A percentile compares a stretch with the other conserved stretches of the same genome.
Conservation (phyloP, 257 asterid species). For the Anisodus tanguticus region DNA sequence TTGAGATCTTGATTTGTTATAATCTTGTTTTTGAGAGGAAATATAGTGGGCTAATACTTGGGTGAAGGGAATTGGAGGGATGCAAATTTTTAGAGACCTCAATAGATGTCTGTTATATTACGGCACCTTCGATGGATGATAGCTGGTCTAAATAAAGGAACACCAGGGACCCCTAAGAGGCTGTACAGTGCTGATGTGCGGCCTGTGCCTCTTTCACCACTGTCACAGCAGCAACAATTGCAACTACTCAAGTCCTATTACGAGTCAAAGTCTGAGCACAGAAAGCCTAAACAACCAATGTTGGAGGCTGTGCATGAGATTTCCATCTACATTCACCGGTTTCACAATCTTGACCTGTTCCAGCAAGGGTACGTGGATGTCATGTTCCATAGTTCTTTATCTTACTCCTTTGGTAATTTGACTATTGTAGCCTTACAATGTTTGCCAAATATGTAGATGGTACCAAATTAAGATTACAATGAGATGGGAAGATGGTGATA, state of each 20-base stretch:
- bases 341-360: constrained; percentile 95
- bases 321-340: constrained; percentile 86
- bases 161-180: constrained; percentile 63
- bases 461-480: constrained; percentile 84
- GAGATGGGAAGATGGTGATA: constrained; percentile 89
- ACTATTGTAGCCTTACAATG: constrained; percentile 1
- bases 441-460: constrained; percentile 60
- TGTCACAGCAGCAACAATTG: constrained; percentile 48
- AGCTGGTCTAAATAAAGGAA: constrained; percentile 60
- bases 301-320: constrained; percentile 83
- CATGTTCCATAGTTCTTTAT: constrained; percentile 30
- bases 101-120: constrained; percentile 75
- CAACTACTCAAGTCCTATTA: constrained; percentile 44
- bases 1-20: background rate
- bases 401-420: constrained; percentile 15
- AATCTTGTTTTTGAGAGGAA: constrained; percentile 18
- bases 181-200: constrained; percentile 62
- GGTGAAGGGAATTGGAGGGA: constrained; percentile 60
- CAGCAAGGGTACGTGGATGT: constrained; percentile 78
- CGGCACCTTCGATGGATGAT: constrained; percentile 84
- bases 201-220: constrained; percentile 46
- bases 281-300: constrained; percentile 50
- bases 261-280: constrained; percentile 37
- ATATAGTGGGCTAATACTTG: constrained; percentile 30
- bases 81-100: constrained; percentile 54